Conservation (phyloP, 345 rosid genomes). For the Passiflora organensis region DNA sequence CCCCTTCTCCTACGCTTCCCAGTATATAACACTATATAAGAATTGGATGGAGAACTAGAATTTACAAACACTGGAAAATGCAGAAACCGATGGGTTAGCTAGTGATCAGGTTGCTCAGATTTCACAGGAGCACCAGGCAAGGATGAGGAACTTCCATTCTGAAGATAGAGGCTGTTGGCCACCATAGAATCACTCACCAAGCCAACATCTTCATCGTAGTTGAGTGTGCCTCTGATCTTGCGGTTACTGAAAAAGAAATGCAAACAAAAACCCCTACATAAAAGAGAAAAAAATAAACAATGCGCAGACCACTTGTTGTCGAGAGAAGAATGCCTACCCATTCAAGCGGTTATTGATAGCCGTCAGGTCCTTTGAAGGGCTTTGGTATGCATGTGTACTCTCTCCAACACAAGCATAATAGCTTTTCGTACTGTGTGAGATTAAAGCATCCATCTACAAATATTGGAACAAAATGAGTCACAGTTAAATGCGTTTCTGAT, state of each 20-base stretch:
- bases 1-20: conserved; percentile 11
- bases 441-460: conserved; percentile 89
- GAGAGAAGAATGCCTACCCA: conserved; percentile 44
- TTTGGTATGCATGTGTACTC: conserved; percentile 92
- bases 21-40: not conserved
- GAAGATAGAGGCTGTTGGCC: conserved; percentile 73
- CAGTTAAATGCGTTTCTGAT: too few relatives aligned
- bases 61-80: conserved; percentile 5
- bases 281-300: too few relatives aligned
- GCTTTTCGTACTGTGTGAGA: conserved; percentile 80
- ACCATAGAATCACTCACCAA: conserved; percentile 95
- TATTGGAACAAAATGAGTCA: not conserved
- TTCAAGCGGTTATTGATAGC: conserved; percentile 88
- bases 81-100: not conserved
- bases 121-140: conserved; percentile 28
- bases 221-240: conserved; percentile 62
- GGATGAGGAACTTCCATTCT: conserved; percentile 48
- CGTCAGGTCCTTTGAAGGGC: conserved; percentile 93
- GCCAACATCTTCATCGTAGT: conserved; percentile 82
- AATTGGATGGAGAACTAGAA: not conserved
- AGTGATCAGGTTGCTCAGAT: conserved; percentile 37
- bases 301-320: too few relatives aligned
- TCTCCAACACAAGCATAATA: conserved; percentile 61
- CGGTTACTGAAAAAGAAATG: conserved; percentile 35
- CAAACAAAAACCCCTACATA: too few relatives aligned